A percentile compares a stretch with the other conserved stretches of the same genome.
phyloP scores from a whole-genome alignment of 2,329 filamentous ascomycete species.

The Stemphylium lycopersici region DNA sequence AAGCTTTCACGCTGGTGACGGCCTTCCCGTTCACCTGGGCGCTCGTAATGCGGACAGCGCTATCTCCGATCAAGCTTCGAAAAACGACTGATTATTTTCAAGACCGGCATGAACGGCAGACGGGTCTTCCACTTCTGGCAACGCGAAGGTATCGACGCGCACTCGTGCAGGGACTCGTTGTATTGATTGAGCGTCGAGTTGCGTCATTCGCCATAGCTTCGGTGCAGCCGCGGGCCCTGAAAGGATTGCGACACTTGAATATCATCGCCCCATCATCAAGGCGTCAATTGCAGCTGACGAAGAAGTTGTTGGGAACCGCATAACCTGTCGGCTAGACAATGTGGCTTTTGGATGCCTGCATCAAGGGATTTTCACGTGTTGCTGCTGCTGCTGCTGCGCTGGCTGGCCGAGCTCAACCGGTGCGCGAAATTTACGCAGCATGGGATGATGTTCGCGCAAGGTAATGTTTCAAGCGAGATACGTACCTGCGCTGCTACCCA shows the following conservation, averaged over 20 bases:
- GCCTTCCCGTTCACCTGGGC: not conserved
- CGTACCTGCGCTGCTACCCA: slow-evolving; percentile 17
- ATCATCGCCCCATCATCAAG: slow-evolving; percentile 1
- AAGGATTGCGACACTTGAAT: not conserved
- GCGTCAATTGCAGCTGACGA: slow-evolving; percentile 1
- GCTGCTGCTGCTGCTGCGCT: not conserved
- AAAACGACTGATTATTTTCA: not conserved
- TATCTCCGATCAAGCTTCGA: not conserved
- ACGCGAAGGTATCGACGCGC: slow-evolving; percentile 4
- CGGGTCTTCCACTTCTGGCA: not conserved
- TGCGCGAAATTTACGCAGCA: slow-evolving; percentile 4
- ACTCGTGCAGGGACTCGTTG: slow-evolving; percentile 3
- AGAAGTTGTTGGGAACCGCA: slow-evolving; percentile 4
- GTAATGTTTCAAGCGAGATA: slow-evolving; percentile 5
- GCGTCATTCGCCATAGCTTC: slow-evolving; percentile 1
- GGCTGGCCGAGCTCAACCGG: slow-evolving; percentile 13
- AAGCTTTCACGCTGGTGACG: not conserved
- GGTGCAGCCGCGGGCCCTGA: not conserved
- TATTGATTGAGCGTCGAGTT: slow-evolving; percentile 1
- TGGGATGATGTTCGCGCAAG: not conserved
- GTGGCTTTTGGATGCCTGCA: slow-evolving; percentile 5
- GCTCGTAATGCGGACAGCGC: not conserved
- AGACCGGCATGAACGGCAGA: not conserved
- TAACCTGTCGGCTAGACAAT: not conserved
- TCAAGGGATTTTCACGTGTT: slow-evolving; percentile 10